A percentile compares a stretch with the other conserved stretches of the same genome.
Evolutionary conservation across 1,139 yeast genomes (phyloP).

Genomic region (Nakaseomyces glabratus): DNA sequence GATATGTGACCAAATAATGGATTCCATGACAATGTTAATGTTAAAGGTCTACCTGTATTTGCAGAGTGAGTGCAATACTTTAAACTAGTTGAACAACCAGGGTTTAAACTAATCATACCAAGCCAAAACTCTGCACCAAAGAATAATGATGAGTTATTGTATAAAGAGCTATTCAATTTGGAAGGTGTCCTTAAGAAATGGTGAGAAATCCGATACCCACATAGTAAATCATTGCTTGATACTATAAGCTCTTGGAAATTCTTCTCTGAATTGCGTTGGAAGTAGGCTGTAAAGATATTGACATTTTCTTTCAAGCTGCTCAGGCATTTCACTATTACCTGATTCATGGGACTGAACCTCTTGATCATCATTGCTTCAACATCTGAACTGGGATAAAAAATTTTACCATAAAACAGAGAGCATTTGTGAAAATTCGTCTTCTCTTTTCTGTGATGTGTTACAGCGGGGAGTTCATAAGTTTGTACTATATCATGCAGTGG

Average conservation of each 20-base stretch:
- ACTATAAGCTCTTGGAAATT: conserved; percentile 70
- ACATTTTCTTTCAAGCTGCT: conserved; percentile 51
- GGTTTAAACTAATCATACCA: conserved; percentile 75
- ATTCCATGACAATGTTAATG: conserved; percentile 78
- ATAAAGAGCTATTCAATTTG: conserved; percentile 32
- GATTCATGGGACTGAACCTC: conserved; percentile 42
- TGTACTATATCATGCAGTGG: conserved; percentile 67
- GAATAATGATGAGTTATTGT: conserved; percentile 42
- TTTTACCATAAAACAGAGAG: conserved; percentile 62
- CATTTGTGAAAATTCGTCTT: conserved; percentile 11
- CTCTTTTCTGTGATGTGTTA: conserved; percentile 9
- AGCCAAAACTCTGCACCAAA: conserved; percentile 87
- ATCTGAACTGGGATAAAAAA: conserved; percentile 82
- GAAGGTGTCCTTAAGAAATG: conserved; percentile 46
- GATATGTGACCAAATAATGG: conserved; percentile 89
- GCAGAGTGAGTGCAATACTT: conserved; percentile 83
- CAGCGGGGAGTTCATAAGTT: conserved; percentile 50
- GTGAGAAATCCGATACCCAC: conserved; percentile 75
- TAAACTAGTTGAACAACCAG: conserved; percentile 75
- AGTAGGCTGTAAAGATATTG: conserved; percentile 57
- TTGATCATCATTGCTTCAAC: conserved; percentile 83
- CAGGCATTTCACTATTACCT: conserved; percentile 64
- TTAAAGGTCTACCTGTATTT: conserved; percentile 78
- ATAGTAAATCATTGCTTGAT: conserved; percentile 81
- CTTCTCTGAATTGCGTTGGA: conserved; percentile 59